phyloP scores from a whole-genome alignment of 2,329 filamentous ascomycete genomes.

The Lachnellula suecica region DNA sequence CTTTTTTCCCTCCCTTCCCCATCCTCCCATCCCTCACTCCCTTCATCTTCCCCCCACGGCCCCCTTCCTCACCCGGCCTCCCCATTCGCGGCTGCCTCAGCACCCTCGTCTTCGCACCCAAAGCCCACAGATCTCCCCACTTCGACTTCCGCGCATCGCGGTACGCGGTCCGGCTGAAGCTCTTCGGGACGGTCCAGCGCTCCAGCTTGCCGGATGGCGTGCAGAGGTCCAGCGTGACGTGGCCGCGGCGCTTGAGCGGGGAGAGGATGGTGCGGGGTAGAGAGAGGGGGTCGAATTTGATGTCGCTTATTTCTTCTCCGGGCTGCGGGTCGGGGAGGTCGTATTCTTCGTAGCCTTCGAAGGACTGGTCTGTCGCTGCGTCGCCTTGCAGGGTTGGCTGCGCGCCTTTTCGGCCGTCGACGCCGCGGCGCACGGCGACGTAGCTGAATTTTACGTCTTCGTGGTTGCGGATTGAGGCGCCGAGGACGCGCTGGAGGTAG shows the following conservation, averaged over 20 bases:
- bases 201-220: slow-evolving; percentile 83
- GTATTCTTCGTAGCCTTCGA: slow-evolving; percentile 66
- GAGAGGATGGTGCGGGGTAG: slow-evolving; percentile 78
- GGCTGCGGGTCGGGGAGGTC: slow-evolving; percentile 28
- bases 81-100: slow-evolving; percentile 61
- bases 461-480: slow-evolving; percentile 70
- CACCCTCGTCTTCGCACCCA: slow-evolving; percentile 86
- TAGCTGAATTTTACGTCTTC: slow-evolving; percentile 93
- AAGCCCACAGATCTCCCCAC: slow-evolving; percentile 95
- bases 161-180: slow-evolving; percentile 78
- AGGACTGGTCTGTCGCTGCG: slow-evolving; percentile 63
- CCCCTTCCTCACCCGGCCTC: slow-evolving; percentile 33
- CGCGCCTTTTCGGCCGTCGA: slow-evolving; percentile 43
- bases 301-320: slow-evolving; percentile 17
- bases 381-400: slow-evolving; percentile 48
- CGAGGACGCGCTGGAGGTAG: slow-evolving; percentile 77
- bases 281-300: slow-evolving; percentile 54
- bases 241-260: slow-evolving; percentile 83
- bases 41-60: slow-evolving; percentile 34
- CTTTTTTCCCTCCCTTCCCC: slow-evolving; percentile 42
- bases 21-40: slow-evolving; percentile 31
- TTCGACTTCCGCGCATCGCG: slow-evolving; percentile 85
- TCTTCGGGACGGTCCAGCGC: slow-evolving; percentile 88
- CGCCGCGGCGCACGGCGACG: slow-evolving; percentile 78
- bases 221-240: slow-evolving; percentile 88